A percentile compares a stretch with the other conserved stretches of the same genome.
Conservation (phyloP, 2,329 filamentous ascomycete genomes). For the Aureobasidium sp. region DNA sequence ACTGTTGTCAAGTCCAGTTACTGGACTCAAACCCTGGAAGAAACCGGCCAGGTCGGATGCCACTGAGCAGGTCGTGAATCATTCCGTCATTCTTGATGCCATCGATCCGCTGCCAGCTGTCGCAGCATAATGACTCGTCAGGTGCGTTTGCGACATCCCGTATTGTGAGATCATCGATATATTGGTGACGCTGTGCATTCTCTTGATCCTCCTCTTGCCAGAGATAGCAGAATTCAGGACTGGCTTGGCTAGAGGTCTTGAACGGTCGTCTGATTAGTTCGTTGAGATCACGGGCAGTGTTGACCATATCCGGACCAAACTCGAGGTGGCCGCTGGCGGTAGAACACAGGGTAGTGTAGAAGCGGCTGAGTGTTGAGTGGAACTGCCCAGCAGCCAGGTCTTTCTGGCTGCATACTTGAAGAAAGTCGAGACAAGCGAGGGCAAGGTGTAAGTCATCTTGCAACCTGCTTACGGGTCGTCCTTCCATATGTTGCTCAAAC, state of each 20-base stretch:
- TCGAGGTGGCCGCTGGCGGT: not conserved
- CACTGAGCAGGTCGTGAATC: slow-evolving; percentile 3
- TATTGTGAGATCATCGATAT: not conserved
- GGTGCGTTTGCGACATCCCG: not conserved
- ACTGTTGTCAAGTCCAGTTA: not conserved
- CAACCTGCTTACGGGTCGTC: not conserved
- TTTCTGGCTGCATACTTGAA: not conserved
- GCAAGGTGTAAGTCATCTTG: not conserved
- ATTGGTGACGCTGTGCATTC: not conserved
- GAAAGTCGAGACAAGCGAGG: not conserved
- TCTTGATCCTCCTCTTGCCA: not conserved
- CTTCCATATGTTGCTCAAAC: not conserved
- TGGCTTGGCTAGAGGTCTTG: not conserved
- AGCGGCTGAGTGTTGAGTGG: not conserved
- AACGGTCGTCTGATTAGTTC: slow-evolving; percentile 1
- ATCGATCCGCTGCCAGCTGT: slow-evolving; percentile 3
- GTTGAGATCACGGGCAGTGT: not conserved
- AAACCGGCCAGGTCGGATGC: not conserved
- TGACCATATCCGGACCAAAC: not conserved
- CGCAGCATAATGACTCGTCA: not conserved
- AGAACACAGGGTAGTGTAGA: not conserved
- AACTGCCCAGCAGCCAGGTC: slow-evolving; percentile 3
- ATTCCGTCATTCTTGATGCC: slow-evolving; percentile 9
- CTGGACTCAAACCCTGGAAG: slow-evolving; percentile 1
- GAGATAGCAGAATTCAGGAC: not conserved